Evolutionary conservation across 345 rosid genomes (phyloP).

Genomic region (Turnera subulata): DNA sequence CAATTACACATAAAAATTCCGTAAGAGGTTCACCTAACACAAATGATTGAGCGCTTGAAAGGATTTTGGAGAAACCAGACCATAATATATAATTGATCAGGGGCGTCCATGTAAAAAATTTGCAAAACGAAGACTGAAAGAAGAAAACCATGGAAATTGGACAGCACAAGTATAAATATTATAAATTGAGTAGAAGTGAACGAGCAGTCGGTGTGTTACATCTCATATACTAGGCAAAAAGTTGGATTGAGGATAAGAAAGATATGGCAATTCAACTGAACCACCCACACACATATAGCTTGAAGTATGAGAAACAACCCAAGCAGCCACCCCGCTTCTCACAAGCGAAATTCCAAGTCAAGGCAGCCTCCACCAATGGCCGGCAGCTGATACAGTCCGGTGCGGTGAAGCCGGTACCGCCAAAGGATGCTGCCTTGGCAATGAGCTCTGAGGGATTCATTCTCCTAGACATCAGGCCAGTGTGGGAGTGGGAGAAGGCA

Average conservation of each 20-base stretch:
- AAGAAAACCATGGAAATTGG: too few species aligned
- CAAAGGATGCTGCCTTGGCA: conserved; percentile 54
- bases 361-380: conserved; percentile 20
- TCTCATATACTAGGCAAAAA: too few species aligned
- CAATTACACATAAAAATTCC: too few species aligned
- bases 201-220: too few species aligned
- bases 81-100: too few species aligned
- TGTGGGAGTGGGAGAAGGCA: conserved; percentile 81
- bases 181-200: not conserved
- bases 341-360: conserved; percentile 19
- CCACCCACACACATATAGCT: conserved; percentile 16
- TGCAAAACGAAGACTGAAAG: too few species aligned
- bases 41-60: too few species aligned
- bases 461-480: conserved; percentile 72
- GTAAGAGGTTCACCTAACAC: too few species aligned
- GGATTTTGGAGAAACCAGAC: too few species aligned
- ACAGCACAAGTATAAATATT: not conserved
- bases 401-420: conserved; percentile 45
- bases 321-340: conserved; percentile 10
- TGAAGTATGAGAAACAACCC: conserved; percentile 16
- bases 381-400: conserved; percentile 65
- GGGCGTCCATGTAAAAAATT: too few species aligned
- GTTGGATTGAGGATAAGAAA: not conserved
- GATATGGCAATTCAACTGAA: conserved; percentile 31
- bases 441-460: conserved; percentile 47